phyloP scores from a whole-genome alignment of 2,329 filamentous ascomycete species.

The Sporothrix curviconia region DNA sequence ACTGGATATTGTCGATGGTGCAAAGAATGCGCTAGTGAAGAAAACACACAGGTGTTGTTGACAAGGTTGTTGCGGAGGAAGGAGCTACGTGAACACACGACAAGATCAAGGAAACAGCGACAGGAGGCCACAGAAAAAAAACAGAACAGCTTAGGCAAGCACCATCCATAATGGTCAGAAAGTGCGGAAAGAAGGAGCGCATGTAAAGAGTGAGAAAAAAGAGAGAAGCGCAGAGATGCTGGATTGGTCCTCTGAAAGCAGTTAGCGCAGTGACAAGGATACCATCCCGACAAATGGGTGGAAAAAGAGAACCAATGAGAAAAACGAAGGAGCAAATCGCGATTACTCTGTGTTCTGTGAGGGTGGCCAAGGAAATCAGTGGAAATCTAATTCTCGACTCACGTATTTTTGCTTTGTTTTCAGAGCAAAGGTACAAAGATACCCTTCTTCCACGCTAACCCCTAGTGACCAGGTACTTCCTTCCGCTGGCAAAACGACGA shows the following conservation, averaged over 20 bases:
- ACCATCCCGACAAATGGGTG: not conserved
- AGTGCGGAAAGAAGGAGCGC: not conserved
- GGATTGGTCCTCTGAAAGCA: conserved; percentile 22
- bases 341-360: not conserved
- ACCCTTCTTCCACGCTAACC: not conserved
- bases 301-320: conserved; percentile 8
- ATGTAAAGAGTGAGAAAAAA: not conserved
- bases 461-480: not conserved
- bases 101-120: not conserved
- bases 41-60: not conserved
- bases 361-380: conserved; percentile 3
- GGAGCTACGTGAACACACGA: not conserved
- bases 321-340: conserved; percentile 1
- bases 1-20: not conserved
- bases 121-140: not conserved
- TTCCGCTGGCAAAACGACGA: not conserved
- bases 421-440: not conserved
- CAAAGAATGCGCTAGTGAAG: not conserved
- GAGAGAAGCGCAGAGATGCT: not conserved
- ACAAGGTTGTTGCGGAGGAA: not conserved
- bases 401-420: not conserved
- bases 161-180: not conserved
- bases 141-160: not conserved
- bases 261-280: conserved; percentile 23
- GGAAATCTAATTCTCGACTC: no score